phyloP scores from a whole-genome alignment of 2,329 filamentous ascomycete genomes.

The Salinomyces thailandicus region DNA sequence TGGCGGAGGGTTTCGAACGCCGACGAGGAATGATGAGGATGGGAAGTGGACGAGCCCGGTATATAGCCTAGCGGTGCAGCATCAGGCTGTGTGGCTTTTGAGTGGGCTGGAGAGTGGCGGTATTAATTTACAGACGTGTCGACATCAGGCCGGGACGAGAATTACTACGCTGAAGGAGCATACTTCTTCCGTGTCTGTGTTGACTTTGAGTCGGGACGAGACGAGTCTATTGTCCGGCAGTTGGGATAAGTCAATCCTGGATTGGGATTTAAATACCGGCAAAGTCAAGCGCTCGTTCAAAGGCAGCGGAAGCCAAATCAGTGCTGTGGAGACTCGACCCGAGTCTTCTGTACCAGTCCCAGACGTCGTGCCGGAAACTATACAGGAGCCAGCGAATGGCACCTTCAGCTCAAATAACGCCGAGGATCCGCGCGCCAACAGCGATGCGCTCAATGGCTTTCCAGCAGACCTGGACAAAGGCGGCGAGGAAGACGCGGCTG shows the following conservation, averaged over 20 bases:
- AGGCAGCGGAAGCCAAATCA: slow-evolving; percentile 72
- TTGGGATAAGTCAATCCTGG: slow-evolving; percentile 89
- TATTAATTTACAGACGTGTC: slow-evolving; percentile 86
- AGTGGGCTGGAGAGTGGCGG: slow-evolving; percentile 82
- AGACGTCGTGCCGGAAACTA: slow-evolving; percentile 57
- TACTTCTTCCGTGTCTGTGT: slow-evolving; percentile 80
- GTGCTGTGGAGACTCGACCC: slow-evolving; percentile 75
- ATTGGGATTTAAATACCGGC: slow-evolving; percentile 91
- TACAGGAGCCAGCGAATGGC: slow-evolving; percentile 49
- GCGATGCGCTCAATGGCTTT: slow-evolving; percentile 34
- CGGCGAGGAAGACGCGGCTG: slow-evolving; percentile 47
- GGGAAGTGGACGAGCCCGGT: slow-evolving; percentile 58
- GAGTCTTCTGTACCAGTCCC: slow-evolving; percentile 66
- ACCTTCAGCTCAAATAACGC: slow-evolving; percentile 69
- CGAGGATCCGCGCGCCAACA: slow-evolving; percentile 47
- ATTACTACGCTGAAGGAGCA: slow-evolving; percentile 75
- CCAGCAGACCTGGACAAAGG: slow-evolving; percentile 19
- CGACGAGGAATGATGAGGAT: slow-evolving; percentile 39
- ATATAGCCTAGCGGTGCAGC: slow-evolving; percentile 86
- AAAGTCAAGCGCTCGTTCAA: slow-evolving; percentile 65
- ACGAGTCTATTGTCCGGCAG: slow-evolving; percentile 79
- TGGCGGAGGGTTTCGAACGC: slow-evolving; percentile 16
- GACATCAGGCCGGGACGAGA: slow-evolving; percentile 87
- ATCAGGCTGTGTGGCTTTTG: slow-evolving; percentile 80
- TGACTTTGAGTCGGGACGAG: slow-evolving; percentile 75